Percentiles rank a stretch among this genome's conserved stretches.
Conservation (phyloP, 192 early-diverging fungal species). For the Kappamyces sp. region DNA sequence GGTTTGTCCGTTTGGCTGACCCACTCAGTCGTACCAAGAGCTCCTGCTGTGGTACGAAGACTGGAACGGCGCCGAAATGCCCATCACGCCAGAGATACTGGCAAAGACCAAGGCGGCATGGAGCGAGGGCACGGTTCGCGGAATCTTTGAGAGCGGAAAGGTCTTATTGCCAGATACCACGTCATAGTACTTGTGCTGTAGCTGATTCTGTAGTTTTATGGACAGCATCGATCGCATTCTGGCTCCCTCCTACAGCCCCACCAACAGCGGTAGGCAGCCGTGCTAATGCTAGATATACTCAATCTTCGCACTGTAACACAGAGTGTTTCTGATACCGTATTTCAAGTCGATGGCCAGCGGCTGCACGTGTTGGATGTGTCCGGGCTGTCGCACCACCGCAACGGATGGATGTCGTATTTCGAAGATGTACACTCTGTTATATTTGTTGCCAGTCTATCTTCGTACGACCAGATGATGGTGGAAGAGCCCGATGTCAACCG, state of each 20-base stretch:
- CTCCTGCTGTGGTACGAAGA: background rate
- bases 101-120: slow-evolving; percentile 27
- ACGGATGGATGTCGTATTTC: slow-evolving; percentile 42
- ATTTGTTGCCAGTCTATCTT: slow-evolving; percentile 29
- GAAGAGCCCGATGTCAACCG: slow-evolving; percentile 36
- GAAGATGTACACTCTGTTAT: slow-evolving; percentile 35
- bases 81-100: slow-evolving; percentile 18
- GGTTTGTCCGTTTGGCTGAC: background rate
- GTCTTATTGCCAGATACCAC: slow-evolving; percentile 6
- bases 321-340: slow-evolving; percentile 31
- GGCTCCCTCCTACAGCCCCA: slow-evolving; percentile 17
- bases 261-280: slow-evolving; percentile 22
- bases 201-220: slow-evolving; percentile 16
- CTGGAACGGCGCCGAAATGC: slow-evolving; percentile 2
- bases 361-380: slow-evolving; percentile 17
- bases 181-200: background rate
- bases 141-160: background rate
- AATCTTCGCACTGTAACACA: slow-evolving; percentile 26
- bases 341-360: slow-evolving; percentile 28
- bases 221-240: slow-evolving; percentile 23
- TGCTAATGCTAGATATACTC: slow-evolving; percentile 31
- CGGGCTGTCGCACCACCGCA: slow-evolving; percentile 10
- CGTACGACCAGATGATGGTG: slow-evolving; percentile 39
- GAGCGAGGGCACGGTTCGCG: slow-evolving; percentile 24
- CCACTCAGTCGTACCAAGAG: background rate